Evolutionary conservation across 495 filamentous ascomycete species (phyloP).

Genomic region (Penicillium waksmanii): DNA sequence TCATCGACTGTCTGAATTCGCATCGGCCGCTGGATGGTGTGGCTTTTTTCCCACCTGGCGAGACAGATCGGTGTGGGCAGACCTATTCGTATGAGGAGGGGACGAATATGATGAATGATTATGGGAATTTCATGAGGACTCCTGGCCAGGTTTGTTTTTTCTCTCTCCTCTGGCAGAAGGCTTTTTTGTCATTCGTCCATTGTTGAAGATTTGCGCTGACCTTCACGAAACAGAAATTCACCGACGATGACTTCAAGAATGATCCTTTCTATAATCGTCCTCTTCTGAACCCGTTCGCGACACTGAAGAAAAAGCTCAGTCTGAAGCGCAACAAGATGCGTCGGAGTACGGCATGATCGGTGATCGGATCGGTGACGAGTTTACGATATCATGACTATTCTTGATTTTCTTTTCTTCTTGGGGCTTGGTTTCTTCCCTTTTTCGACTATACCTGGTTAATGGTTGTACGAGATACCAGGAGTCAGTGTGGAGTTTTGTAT

Average conservation of each 20-base stretch:
- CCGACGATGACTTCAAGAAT: conserved; percentile 52
- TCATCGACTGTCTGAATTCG: conserved; percentile 71
- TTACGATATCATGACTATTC: background rate
- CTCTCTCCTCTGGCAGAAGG: no score
- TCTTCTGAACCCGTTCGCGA: conserved; percentile 35
- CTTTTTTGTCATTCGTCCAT: background rate
- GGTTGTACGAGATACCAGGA: conserved; percentile 11
- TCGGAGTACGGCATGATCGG: conserved; percentile 27
- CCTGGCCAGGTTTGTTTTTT: conserved; percentile 38
- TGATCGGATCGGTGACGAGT: background rate
- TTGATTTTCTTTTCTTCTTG: background rate
- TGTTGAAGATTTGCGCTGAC: background rate
- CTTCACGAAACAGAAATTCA: conserved; percentile 39
- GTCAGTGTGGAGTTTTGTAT: conserved; percentile 6
- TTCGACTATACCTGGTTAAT: conserved; percentile 12
- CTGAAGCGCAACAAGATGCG: conserved; percentile 39
- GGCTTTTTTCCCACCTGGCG: conserved; percentile 74
- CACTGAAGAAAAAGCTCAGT: conserved; percentile 39
- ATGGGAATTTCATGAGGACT: conserved; percentile 42
- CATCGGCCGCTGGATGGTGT: conserved; percentile 87
- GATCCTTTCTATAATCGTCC: conserved; percentile 50
- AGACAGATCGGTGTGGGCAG: conserved; percentile 65
- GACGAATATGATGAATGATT: conserved; percentile 77
- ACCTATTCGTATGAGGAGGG: conserved; percentile 84
- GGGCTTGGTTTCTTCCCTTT: background rate